Conservation (phyloP, 1,284 basidiomycete genomes). For the Sphaerobolus stellatus region DNA sequence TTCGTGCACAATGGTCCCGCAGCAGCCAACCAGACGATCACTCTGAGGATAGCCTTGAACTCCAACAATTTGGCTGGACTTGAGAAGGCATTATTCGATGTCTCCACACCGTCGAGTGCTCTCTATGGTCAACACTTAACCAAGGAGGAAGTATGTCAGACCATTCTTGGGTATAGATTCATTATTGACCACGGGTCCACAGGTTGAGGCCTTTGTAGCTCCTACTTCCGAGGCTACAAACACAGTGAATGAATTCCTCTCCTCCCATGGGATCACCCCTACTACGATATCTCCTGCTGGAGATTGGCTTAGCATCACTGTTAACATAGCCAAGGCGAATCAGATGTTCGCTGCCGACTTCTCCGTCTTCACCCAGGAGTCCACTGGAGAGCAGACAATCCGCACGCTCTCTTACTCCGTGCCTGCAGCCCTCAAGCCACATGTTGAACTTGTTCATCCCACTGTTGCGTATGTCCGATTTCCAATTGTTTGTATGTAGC, state of each 20-base stretch:
- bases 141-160: conserved; percentile 32
- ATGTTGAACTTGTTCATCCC: conserved; percentile 20
- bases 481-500: not conserved
- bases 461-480: conserved; percentile 14
- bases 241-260: conserved; percentile 29
- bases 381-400: conserved; percentile 16
- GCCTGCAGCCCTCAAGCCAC: conserved; percentile 14
- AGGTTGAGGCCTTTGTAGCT: conserved; percentile 17
- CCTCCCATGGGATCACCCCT: conserved; percentile 19
- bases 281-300: conserved; percentile 21
- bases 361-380: conserved; percentile 14
- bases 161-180: conserved; percentile 20
- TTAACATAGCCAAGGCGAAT: conserved; percentile 28
- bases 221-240: conserved; percentile 10
- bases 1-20: conserved; percentile 10
- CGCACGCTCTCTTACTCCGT: conserved; percentile 20
- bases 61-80: conserved; percentile 24
- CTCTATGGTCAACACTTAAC: conserved; percentile 34
- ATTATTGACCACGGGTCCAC: not conserved
- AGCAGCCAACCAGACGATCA: not conserved
- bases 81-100: conserved; percentile 28
- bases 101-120: conserved; percentile 34
- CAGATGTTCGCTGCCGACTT: conserved; percentile 21
- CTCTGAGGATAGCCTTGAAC: conserved; percentile 24
- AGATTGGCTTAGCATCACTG: conserved; percentile 28